phyloP scores from a whole-genome alignment of 305 asterid species.

The Fraxinus xanthoxyloides region DNA sequence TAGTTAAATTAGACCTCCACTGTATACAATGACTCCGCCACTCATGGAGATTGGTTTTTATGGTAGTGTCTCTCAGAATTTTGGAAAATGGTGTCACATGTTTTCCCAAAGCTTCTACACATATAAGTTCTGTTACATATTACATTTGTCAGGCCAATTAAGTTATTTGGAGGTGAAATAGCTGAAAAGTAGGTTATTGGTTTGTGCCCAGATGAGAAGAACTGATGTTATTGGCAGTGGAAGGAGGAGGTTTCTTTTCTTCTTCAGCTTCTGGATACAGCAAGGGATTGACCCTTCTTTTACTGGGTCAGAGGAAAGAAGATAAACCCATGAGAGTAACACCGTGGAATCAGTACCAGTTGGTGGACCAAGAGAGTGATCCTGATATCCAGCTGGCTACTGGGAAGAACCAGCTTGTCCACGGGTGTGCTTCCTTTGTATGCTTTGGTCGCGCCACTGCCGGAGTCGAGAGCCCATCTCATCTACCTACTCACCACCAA shows the following conservation, averaged over 20 bases:
- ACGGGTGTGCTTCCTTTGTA: conserved; percentile 73
- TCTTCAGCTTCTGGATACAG: conserved; percentile 95
- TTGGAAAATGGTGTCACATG: not conserved
- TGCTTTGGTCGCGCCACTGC: conserved; percentile 76
- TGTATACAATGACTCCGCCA: too few species aligned
- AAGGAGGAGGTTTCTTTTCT: conserved; percentile 29
- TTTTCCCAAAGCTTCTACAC: not conserved
- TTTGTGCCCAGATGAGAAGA: conserved; percentile 75
- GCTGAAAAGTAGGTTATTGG: conserved; percentile 29
- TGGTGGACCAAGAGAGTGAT: conserved; percentile 84
- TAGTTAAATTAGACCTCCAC: too few species aligned
- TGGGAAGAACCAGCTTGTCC: conserved; percentile 61
- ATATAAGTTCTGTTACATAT: not conserved
- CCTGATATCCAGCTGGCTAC: conserved; percentile 91
- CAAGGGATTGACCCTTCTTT: conserved; percentile 82
- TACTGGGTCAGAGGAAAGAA: conserved; percentile 77
- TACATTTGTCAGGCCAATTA: conserved; percentile 35
- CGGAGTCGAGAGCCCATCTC: conserved; percentile 64
- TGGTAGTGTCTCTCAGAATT: not conserved
- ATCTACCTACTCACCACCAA: conserved; percentile 52
- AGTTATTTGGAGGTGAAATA: conserved; percentile 19
- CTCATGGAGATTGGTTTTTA: too few species aligned
- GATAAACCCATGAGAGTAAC: conserved; percentile 95
- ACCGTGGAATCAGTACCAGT: conserved; percentile 95
- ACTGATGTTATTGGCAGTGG: conserved; percentile 96